Percentiles rank a stretch among this genome's conserved stretches.
Evolutionary conservation across 179 eudicot genomes (phyloP).

Genomic region (Sideroxylon spinosum): DNA sequence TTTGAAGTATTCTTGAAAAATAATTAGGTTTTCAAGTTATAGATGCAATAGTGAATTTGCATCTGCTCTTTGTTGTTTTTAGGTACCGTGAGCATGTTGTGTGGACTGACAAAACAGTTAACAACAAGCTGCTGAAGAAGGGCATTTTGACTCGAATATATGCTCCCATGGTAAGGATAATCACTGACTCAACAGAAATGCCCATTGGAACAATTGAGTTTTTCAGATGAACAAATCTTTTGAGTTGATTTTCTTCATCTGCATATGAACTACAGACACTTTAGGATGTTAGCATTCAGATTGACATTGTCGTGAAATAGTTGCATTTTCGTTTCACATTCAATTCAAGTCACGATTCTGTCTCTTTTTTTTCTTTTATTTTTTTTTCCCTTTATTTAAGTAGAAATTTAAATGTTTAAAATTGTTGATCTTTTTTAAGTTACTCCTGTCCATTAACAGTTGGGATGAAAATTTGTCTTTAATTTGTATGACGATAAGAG

Average conservation of each 20-base stretch:
- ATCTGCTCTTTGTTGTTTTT: constrained; percentile 7
- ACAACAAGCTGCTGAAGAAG: constrained; percentile 68
- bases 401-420: too few relatives aligned
- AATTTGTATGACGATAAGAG: too few relatives aligned
- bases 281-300: background rate
- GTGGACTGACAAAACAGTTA: constrained; percentile 75
- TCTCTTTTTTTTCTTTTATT: too few relatives aligned
- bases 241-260: background rate
- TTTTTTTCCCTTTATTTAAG: too few relatives aligned
- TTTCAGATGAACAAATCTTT: background rate
- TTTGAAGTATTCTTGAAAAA: background rate
- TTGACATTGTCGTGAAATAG: background rate
- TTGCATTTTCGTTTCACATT: background rate
- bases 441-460: too few relatives aligned
- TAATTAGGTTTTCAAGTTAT: background rate
- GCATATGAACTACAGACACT: background rate
- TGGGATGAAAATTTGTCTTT: too few relatives aligned
- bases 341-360: background rate
- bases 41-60: background rate
- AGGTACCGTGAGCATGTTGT: constrained; percentile 92
- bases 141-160: constrained; percentile 79
- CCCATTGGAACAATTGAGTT: background rate
- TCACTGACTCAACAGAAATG: background rate
- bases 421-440: too few relatives aligned
- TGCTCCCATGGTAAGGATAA: constrained; percentile 75